Conservation (phyloP, 1,284 basidiomycete species). For the Ganoderma resinaceum region DNA sequence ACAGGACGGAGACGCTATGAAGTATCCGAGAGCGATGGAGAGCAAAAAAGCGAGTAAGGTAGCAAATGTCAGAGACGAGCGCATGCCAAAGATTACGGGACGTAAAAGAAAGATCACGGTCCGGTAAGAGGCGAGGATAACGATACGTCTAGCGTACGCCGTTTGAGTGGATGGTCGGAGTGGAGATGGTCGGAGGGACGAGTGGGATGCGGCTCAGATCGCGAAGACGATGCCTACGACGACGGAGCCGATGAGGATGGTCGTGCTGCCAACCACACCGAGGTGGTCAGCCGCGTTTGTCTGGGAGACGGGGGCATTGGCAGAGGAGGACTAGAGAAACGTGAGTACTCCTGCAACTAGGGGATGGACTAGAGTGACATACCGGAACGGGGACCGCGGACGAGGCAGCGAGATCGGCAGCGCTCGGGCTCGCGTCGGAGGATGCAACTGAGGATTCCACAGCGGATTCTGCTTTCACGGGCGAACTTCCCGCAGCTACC, state of each 20-base stretch:
- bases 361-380: not conserved
- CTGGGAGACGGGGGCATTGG: constrained; percentile 6
- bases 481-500: constrained; percentile 11
- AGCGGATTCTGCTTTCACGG: not conserved
- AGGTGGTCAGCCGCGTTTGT: constrained; percentile 17
- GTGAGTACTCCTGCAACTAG: not conserved
- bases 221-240: constrained; percentile 17
- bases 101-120: not conserved
- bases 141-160: constrained; percentile 16
- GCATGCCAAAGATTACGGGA: constrained; percentile 11
- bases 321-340: not conserved
- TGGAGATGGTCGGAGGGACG: not conserved
- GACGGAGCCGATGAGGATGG: constrained; percentile 19
- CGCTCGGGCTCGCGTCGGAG: not conserved
- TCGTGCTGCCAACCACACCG: constrained; percentile 11
- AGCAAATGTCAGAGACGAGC: constrained; percentile 20
- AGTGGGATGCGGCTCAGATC: constrained; percentile 10
- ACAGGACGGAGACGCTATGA: not conserved
- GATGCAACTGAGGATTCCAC: not conserved
- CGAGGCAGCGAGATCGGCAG: not conserved
- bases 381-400: no score
- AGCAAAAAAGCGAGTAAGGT: constrained; percentile 12
- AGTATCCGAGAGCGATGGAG: not conserved
- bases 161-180: not conserved
- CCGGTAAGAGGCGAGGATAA: not conserved